Conservation (phyloP, 768 basidiomycete species). For the Panellus pusillus region DNA sequence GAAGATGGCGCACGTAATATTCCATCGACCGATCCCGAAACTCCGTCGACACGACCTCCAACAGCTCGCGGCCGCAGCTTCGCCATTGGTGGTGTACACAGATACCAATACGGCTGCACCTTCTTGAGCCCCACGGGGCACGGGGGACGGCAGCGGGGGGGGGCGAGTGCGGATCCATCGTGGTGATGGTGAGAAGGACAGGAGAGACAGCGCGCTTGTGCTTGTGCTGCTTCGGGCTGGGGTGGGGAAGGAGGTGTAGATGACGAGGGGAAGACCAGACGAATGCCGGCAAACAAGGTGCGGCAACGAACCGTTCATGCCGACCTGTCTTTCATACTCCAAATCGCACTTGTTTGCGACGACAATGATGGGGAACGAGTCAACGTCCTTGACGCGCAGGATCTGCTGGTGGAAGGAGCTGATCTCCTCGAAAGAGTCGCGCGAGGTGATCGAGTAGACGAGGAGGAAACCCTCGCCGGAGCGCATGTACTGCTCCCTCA, state of each 20-base stretch:
- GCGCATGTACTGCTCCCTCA: too few relatives aligned
- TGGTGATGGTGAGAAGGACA: constrained; percentile 40
- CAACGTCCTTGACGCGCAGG: constrained; percentile 95
- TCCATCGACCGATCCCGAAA: constrained; percentile 93
- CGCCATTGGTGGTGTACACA: constrained; percentile 90
- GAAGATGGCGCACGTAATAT: constrained; percentile 85
- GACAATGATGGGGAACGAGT: constrained; percentile 92
- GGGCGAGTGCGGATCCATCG: constrained; percentile 44
- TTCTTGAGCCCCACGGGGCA: constrained; percentile 64
- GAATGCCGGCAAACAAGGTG: background rate
- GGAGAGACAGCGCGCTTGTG: constrained; percentile 35
- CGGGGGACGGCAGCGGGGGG: constrained; percentile 23
- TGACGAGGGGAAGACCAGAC: constrained; percentile 50
- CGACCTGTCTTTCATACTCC: constrained; percentile 95
- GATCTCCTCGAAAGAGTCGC: too few relatives aligned
- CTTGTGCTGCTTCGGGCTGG: too few relatives aligned
- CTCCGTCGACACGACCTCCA: constrained; percentile 93
- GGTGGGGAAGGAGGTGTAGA: constrained; percentile 47
- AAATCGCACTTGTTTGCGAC: constrained; percentile 98
- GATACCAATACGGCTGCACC: constrained; percentile 88
- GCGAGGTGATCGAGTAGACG: too few relatives aligned
- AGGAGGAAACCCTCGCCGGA: too few relatives aligned
- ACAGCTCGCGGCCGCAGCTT: constrained; percentile 80
- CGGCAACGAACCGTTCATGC: constrained; percentile 75
- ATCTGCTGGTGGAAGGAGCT: too few relatives aligned